Percentiles rank a stretch among this genome's conserved stretches.
Evolutionary conservation across 139 green algal genomes (phyloP).

Genomic region (Dunaliella sp.): DNA sequence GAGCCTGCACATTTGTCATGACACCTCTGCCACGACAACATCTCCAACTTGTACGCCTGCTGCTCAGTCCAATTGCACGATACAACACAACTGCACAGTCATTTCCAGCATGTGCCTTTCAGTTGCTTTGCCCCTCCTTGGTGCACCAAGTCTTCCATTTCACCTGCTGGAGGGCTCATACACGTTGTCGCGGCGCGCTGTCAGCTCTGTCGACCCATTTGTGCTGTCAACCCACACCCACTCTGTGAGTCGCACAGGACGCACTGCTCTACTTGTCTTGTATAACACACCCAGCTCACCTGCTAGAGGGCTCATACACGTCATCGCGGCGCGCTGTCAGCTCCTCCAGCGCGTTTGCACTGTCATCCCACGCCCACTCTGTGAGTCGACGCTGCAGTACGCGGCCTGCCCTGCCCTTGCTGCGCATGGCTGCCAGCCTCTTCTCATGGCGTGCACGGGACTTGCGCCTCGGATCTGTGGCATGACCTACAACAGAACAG

Average conservation of each 20-base stretch:
- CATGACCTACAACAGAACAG: no score
- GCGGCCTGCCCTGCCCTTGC: neutral
- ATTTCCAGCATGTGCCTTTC: no score
- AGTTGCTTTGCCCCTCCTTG: no score
- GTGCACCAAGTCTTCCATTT: no score
- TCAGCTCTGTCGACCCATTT: neutral
- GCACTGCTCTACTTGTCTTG: no score
- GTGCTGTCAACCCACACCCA: slow-evolving; percentile 1
- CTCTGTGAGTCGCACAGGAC: neutral
- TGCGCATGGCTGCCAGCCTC: neutral
- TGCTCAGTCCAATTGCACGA: no score
- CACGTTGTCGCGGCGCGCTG: neutral
- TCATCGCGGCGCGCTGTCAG: neutral
- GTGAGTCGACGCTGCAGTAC: neutral
- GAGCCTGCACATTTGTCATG: no score
- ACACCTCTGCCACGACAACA: no score
- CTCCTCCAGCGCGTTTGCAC: neutral
- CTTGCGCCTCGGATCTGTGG: no score
- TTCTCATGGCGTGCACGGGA: neutral
- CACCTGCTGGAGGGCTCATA: neutral
- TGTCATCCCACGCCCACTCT: slow-evolving; percentile 4
- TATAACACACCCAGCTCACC: neutral
- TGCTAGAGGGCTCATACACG: neutral
- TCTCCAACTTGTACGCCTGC: no score
- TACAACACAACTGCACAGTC: no score